A percentile compares a stretch with the other conserved stretches of the same genome.
These are phyloP conservation scores for Ophidiomyces ophidiicola DNA, from an alignment of 2,329 filamentous ascomycete species.

Conservation along the genomic window DNA sequence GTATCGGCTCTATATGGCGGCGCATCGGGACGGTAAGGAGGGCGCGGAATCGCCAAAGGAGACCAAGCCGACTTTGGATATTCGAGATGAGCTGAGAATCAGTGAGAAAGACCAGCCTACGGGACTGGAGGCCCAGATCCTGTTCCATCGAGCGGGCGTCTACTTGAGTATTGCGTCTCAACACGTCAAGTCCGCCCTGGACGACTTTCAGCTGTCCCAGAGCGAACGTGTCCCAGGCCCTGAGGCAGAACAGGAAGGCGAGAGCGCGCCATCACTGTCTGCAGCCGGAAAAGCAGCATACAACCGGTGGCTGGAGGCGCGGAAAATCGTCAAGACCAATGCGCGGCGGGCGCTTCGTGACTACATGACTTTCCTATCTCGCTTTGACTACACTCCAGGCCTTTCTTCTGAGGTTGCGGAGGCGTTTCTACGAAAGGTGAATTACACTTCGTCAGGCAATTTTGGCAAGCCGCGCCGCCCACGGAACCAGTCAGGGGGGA, in stretches of 20 bases:
- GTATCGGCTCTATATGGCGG: conserved; percentile 42
- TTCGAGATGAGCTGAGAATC: conserved; percentile 41
- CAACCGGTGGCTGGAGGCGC: conserved; percentile 43
- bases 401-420: conserved; percentile 44
- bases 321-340: conserved; percentile 58
- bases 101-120: conserved; percentile 57
- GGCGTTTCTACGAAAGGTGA: conserved; percentile 46
- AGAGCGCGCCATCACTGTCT: conserved; percentile 23
- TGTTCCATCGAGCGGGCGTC: conserved; percentile 63
- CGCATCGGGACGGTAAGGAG: conserved; percentile 39
- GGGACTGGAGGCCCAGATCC: conserved; percentile 60
- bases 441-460: conserved; percentile 28
- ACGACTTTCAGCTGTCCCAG: conserved; percentile 27
- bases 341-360: conserved; percentile 67
- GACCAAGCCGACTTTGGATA: conserved; percentile 29
- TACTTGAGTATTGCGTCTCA: conserved; percentile 61
- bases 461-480: conserved; percentile 30
- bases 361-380: conserved; percentile 57
- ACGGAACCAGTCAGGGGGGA: conserved; percentile 13
- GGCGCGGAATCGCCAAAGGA: conserved; percentile 39
- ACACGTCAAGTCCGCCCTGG: conserved; percentile 47
- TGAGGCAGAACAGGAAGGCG: conserved; percentile 3
- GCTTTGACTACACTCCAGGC: conserved; percentile 68
- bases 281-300: conserved; percentile 39
- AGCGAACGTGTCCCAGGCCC: conserved; percentile 6